A percentile compares a stretch with the other conserved stretches of the same genome.
phyloP scores from a whole-genome alignment of 192 early-diverging fungal species.

The Umbelopsis sp. region DNA sequence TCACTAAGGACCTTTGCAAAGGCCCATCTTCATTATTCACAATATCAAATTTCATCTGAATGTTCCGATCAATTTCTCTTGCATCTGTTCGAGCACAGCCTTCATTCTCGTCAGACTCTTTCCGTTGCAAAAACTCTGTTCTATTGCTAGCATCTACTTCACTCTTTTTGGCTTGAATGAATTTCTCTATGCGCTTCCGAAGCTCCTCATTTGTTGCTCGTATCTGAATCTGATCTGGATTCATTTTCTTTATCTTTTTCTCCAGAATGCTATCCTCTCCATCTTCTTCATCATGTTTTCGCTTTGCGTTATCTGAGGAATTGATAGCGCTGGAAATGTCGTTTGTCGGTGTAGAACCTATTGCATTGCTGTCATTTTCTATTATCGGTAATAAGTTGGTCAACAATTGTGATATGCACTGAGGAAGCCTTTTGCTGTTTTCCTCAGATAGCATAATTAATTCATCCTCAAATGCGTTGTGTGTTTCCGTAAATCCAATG shows the following conservation, averaged over 20 bases:
- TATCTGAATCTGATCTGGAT: constrained; percentile 42
- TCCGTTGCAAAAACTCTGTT: constrained; percentile 38
- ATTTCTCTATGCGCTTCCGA: constrained; percentile 34
- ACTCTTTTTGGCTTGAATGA: constrained; percentile 41
- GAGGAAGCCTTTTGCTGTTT: not conserved
- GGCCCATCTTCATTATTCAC: constrained; percentile 69
- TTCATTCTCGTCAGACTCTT: constrained; percentile 34
- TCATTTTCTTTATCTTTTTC: constrained; percentile 24
- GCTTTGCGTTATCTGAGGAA: constrained; percentile 9
- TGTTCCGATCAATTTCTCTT: constrained; percentile 69
- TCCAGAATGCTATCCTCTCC: constrained; percentile 2
- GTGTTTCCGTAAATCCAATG: not conserved
- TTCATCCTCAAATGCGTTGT: not conserved
- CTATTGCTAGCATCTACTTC: constrained; percentile 45
- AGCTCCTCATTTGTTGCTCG: constrained; percentile 38
- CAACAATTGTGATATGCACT: not conserved
- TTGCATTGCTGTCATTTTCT: not conserved
- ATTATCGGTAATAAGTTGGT: not conserved
- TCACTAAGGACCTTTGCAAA: constrained; percentile 56
- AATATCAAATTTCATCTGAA: constrained; percentile 78
- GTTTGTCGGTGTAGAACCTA: not conserved
- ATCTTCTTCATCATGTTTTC: constrained; percentile 24
- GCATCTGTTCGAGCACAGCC: constrained; percentile 76
- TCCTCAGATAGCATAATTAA: constrained; percentile 1
- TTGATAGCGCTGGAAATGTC: not conserved